A percentile compares a stretch with the other conserved stretches of the same genome.
Evolutionary conservation across 1,139 yeast species (phyloP).

Genomic region (Scheffersomyces segobiensis): DNA sequence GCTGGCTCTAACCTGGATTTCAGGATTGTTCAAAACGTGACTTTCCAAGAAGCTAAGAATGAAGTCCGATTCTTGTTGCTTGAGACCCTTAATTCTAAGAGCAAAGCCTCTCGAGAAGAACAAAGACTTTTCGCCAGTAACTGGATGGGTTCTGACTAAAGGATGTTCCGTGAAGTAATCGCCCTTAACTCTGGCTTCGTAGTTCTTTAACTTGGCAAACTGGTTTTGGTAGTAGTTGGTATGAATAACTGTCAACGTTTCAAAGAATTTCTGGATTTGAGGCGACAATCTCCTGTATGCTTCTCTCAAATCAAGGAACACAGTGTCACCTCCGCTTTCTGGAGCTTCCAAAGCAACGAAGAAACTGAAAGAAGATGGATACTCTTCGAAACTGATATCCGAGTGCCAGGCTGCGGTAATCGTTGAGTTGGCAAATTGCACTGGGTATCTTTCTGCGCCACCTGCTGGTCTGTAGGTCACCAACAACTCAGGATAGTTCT

Average conservation of each 20-base stretch:
- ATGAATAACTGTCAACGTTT: constrained; percentile 27
- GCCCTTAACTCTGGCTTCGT: constrained; percentile 18
- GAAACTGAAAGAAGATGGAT: constrained; percentile 31
- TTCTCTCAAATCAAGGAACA: constrained; percentile 31
- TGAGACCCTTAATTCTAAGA: constrained; percentile 24
- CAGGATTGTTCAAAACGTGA: constrained; percentile 23
- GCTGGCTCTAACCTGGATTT: constrained; percentile 25
- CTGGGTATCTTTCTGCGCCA: constrained; percentile 20
- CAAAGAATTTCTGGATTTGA: constrained; percentile 25
- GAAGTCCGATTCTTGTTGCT: constrained; percentile 21
- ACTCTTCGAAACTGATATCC: constrained; percentile 32
- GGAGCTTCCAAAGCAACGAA: constrained; percentile 36
- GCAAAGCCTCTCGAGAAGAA: constrained; percentile 23
- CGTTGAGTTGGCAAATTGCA: constrained; percentile 19
- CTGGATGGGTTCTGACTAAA: constrained; percentile 30
- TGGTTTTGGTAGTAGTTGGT: constrained; percentile 25
- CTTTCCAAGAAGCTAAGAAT: constrained; percentile 23
- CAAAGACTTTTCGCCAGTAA: constrained; percentile 26
- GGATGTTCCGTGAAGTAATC: constrained; percentile 30
- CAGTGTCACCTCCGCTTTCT: constrained; percentile 34
- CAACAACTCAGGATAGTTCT: constrained; percentile 28
- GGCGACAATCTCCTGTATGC: constrained; percentile 35
- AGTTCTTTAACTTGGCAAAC: constrained; percentile 13
- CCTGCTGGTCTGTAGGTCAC: constrained; percentile 33
- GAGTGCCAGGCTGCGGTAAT: constrained; percentile 27